Evolutionary conservation across 2,329 filamentous ascomycete genomes (phyloP).

Genomic region (Aspergillus sp.): DNA sequence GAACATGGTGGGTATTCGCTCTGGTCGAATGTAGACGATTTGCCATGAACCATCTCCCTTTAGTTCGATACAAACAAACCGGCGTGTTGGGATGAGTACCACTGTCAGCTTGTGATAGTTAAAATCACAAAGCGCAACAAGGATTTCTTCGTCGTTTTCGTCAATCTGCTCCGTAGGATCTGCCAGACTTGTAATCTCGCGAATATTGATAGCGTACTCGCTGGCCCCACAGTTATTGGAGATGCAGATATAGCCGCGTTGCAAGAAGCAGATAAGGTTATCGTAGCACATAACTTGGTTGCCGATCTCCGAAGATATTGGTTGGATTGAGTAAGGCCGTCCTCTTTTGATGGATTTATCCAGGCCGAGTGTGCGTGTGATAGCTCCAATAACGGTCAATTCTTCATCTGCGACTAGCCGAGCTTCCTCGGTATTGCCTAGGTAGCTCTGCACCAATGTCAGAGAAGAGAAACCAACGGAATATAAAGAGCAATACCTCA

Average conservation of each 20-base stretch:
- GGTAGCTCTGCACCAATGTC: background rate
- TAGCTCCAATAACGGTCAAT: background rate
- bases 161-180: too few species aligned
- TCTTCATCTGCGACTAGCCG: background rate
- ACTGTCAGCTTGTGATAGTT: background rate
- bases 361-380: background rate
- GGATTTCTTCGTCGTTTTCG: too few species aligned
- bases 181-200: background rate
- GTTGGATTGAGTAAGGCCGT: background rate
- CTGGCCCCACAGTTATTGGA: background rate
- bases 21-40: background rate
- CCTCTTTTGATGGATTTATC: background rate
- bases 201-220: background rate
- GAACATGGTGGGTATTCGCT: too few species aligned
- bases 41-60: background rate
- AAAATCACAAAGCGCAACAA: too few species aligned
- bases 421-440: background rate
- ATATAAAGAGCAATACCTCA: background rate
- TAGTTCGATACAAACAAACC: background rate
- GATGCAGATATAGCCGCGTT: background rate
- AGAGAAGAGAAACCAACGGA: background rate
- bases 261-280: background rate
- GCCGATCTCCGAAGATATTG: background rate
- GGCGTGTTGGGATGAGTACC: too few species aligned
- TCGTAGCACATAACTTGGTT: background rate